A percentile compares a stretch with the other conserved stretches of the same genome.
phyloP scores from a whole-genome alignment of 2,329 filamentous ascomycete genomes.

The Cadophora luteo-olivacea region DNA sequence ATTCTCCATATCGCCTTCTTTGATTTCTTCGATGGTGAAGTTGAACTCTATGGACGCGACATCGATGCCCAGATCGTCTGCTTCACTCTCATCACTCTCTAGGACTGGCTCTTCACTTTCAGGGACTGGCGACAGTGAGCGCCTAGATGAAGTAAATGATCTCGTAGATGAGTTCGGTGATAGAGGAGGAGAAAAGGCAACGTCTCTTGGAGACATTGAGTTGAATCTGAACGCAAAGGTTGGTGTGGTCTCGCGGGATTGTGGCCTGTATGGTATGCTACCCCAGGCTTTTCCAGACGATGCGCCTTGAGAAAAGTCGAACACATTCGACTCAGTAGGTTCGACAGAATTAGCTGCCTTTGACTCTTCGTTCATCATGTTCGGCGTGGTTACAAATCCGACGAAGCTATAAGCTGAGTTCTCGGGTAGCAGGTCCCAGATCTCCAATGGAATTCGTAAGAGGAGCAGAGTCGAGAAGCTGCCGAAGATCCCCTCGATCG shows the following conservation, averaged over 20 bases:
- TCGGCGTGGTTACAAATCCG: conserved; percentile 6
- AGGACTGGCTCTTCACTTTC: too few relatives aligned
- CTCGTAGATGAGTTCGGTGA: background rate
- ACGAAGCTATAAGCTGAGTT: conserved; percentile 22
- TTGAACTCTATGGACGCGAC: background rate
- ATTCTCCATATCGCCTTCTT: background rate
- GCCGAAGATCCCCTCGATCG: conserved; percentile 19
- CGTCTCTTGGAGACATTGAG: background rate
- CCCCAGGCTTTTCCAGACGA: background rate
- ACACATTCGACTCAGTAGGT: background rate
- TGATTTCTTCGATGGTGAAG: background rate
- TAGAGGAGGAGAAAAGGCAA: background rate
- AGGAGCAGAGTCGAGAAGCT: conserved; percentile 25
- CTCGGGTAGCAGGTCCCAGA: conserved; percentile 23
- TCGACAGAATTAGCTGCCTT: background rate
- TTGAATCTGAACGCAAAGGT: background rate
- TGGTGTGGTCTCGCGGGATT: background rate
- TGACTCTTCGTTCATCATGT: background rate
- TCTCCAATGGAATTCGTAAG: conserved; percentile 14
- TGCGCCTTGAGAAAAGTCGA: background rate
- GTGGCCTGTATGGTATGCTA: background rate
- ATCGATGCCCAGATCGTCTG: too few relatives aligned
- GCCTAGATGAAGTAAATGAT: background rate
- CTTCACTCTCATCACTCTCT: too few relatives aligned
- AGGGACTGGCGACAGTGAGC: background rate